Conservation (phyloP, 352 stramenopile species). For the Phytopythium kandeliae region DNA sequence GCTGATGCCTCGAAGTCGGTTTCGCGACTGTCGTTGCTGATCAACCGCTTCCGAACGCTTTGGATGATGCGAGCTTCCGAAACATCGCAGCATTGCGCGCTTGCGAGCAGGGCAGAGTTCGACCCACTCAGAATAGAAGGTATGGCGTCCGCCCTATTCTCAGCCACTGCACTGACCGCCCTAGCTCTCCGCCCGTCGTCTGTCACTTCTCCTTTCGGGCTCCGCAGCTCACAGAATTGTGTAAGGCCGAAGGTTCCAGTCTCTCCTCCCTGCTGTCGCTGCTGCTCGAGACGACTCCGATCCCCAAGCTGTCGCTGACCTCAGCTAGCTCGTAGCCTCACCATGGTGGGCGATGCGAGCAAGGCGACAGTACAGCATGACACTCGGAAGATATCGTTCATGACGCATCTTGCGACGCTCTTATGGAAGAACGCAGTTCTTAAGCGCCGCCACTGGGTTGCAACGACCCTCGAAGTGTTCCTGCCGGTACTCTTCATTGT, state of each 20-base stretch:
- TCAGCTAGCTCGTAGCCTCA: no score
- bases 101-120: no score
- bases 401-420: constrained; percentile 20
- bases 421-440: constrained; percentile 74
- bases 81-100: no score
- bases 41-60: no score
- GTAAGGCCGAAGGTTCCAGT: not conserved
- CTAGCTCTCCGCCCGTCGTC: not conserved
- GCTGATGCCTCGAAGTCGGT: no score
- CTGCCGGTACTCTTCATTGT: constrained; percentile 68
- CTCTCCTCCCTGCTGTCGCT: not conserved
- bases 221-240: not conserved
- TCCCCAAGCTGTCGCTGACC: no score
- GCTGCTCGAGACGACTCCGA: not conserved
- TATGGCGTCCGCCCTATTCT: not conserved
- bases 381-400: not conserved
- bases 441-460: constrained; percentile 56
- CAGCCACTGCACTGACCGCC: not conserved
- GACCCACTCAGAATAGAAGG: no score
- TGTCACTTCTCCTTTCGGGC: not conserved
- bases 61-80: no score
- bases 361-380: not conserved
- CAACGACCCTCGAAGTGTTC: constrained; percentile 47
- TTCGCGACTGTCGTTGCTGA: no score
- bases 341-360: not conserved